These are phyloP conservation scores for Pseudodiploospora longispora DNA, from an alignment of 2,329 filamentous ascomycete genomes.

Conservation along the genomic window DNA sequence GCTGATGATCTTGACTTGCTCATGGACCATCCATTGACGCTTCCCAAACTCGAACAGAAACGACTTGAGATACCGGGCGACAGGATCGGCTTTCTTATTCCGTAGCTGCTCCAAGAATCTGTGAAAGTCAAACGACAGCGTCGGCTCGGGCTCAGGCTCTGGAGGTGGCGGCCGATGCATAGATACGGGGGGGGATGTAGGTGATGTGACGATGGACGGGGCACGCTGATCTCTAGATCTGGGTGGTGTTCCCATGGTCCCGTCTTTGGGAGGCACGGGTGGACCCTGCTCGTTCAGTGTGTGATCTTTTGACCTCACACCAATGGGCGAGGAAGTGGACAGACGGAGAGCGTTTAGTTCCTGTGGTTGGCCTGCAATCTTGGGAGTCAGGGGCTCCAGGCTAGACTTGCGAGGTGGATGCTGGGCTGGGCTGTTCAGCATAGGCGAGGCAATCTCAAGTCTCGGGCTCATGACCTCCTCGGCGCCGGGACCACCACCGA, in stretches of 20 bases:
- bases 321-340: conserved; percentile 30
- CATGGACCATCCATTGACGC: conserved; percentile 98
- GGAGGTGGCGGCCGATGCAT: conserved; percentile 60
- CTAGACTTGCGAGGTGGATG: conserved; percentile 83
- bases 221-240: conserved; percentile 31
- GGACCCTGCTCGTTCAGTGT: conserved; percentile 40
- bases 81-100: conserved; percentile 95
- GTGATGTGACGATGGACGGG: conserved; percentile 20
- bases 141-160: conserved; percentile 69
- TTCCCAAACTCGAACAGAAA: conserved; percentile 94
- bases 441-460: conserved; percentile 72
- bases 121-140: conserved; percentile 93
- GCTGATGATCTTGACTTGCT: conserved; percentile 97
- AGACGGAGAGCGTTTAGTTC: conserved; percentile 37
- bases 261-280: conserved; percentile 53
- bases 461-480: conserved; percentile 91
- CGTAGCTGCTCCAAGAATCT: conserved; percentile 91
- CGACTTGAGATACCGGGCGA: conserved; percentile 89
- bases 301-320: conserved; percentile 28
- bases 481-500: conserved; percentile 59
- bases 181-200: conserved; percentile 40
- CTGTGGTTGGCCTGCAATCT: conserved; percentile 39
- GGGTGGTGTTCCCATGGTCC: conserved; percentile 33
- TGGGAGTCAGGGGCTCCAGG: conserved; percentile 60
- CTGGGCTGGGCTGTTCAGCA: conserved; percentile 56